Evolutionary conservation across 228 moss, liverwort and hornwort species (phyloP).

Genomic region (Sphagnum fallax): DNA sequence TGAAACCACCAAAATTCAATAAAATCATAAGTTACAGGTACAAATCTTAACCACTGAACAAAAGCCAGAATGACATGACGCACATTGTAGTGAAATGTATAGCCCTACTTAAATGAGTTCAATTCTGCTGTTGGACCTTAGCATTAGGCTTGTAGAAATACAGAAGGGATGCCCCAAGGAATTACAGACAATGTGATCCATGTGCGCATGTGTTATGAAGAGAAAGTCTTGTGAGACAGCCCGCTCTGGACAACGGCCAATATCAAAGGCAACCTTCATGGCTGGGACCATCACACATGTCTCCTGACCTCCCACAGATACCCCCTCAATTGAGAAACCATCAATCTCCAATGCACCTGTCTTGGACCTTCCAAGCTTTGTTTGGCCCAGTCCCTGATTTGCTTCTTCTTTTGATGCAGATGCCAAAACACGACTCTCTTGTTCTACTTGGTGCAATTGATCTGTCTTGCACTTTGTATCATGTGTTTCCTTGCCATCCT

Average conservation of each 20-base stretch:
- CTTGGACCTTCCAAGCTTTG: conserved; percentile 27
- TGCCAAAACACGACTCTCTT: no score
- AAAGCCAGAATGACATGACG: background rate
- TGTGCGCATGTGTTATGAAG: conserved; percentile 52
- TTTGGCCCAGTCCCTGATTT: conserved; percentile 2
- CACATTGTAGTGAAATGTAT: background rate
- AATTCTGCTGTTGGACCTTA: no score
- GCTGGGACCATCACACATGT: conserved; percentile 43
- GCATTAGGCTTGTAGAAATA: background rate
- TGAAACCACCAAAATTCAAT: conserved; percentile 8
- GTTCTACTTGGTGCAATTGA: no score
- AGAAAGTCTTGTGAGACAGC: conserved; percentile 49
- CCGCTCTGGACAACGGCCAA: conserved; percentile 50
- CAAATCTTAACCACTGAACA: background rate
- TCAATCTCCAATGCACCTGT: conserved; percentile 43
- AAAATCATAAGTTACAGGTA: background rate
- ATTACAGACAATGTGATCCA: conserved; percentile 52
- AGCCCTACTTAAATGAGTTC: background rate
- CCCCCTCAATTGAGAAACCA: conserved; percentile 67
- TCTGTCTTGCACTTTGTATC: no score
- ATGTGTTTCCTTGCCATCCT: no score
- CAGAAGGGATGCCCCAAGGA: background rate
- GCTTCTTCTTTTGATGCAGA: background rate
- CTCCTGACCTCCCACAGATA: conserved; percentile 61
- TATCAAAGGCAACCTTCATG: conserved; percentile 43